phyloP scores from a whole-genome alignment of 495 filamentous ascomycete species.

The Xeromyces bisporus region DNA sequence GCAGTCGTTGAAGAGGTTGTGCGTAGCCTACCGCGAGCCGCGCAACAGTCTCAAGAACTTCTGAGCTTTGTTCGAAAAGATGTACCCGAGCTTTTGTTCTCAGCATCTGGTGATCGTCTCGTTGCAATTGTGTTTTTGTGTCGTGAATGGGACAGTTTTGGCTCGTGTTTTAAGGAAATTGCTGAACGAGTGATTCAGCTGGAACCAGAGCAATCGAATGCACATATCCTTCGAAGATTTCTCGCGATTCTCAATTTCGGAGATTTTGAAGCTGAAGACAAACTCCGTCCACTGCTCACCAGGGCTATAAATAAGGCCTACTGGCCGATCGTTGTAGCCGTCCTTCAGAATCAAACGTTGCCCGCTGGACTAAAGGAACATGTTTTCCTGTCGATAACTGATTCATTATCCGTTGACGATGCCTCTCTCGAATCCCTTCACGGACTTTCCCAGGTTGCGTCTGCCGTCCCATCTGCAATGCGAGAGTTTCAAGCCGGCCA shows the following conservation, averaged over 20 bases:
- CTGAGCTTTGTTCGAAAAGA: slow-evolving; percentile 28
- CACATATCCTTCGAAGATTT: slow-evolving; percentile 23
- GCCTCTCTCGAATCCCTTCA: slow-evolving; percentile 17
- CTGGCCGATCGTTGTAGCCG: slow-evolving; percentile 29
- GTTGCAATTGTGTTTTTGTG: slow-evolving; percentile 24
- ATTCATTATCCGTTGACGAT: slow-evolving; percentile 19
- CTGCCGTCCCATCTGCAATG: slow-evolving; percentile 18
- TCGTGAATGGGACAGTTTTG: slow-evolving; percentile 24
- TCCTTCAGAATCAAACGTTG: slow-evolving; percentile 28
- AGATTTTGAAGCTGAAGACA: slow-evolving; percentile 17
- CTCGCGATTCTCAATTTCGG: slow-evolving; percentile 25
- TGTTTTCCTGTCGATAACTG: slow-evolving; percentile 23
- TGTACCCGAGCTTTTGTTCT: slow-evolving; percentile 33
- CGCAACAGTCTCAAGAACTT: slow-evolving; percentile 18
- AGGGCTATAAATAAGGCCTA: slow-evolving; percentile 20
- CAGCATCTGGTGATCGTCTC: slow-evolving; percentile 34
- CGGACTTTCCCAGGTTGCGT: slow-evolving; percentile 24
- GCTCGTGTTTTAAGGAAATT: slow-evolving; percentile 21
- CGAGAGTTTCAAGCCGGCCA: slow-evolving; percentile 24
- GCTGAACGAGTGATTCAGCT: slow-evolving; percentile 22
- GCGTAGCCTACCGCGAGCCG: slow-evolving; percentile 24
- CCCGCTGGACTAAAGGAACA: slow-evolving; percentile 23
- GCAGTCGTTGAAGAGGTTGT: slow-evolving; percentile 38
- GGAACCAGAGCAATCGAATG: slow-evolving; percentile 23
- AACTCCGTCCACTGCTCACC: slow-evolving; percentile 21